These are phyloP conservation scores for Mallotus japonicus DNA, from an alignment of 441 rosid genomes.

Conservation along the genomic window DNA sequence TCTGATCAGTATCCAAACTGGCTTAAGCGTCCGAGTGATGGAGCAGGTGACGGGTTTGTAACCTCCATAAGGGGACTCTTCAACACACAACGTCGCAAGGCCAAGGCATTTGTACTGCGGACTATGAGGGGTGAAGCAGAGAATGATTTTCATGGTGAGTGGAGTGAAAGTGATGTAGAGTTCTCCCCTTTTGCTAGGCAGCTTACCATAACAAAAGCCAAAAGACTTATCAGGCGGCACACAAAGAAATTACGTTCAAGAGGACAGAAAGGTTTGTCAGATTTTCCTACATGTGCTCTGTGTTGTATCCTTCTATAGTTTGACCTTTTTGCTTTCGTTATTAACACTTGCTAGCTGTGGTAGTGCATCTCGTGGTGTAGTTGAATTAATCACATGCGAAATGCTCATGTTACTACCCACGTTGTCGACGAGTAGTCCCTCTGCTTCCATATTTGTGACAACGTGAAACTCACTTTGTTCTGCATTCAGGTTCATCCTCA, in stretches of 20 bases:
- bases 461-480: conserved; percentile 13
- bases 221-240: conserved; percentile 81
- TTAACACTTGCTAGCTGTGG: no score
- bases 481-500: conserved; percentile 67
- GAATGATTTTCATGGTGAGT: conserved; percentile 80
- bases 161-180: conserved; percentile 95
- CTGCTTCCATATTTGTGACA: background rate
- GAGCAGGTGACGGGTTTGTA: conserved; percentile 99
- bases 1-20: conserved; percentile 73
- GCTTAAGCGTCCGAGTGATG: conserved; percentile 82
- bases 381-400: background rate
- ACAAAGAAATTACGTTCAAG: conserved; percentile 84
- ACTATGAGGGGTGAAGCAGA: conserved; percentile 99
- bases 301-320: background rate
- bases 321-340: background rate
- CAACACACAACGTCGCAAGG: conserved; percentile 91
- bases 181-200: conserved; percentile 89
- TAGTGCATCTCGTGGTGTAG: background rate
- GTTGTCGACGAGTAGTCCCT: background rate
- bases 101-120: conserved; percentile 89
- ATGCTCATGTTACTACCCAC: background rate
- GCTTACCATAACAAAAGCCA: conserved; percentile 90
- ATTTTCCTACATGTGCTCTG: background rate
- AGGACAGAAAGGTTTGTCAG: conserved; percentile 70
- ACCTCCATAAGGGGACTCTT: conserved; percentile 93